Conservation (phyloP, 352 stramenopile genomes). For the Pythium pyrilobum region DNA sequence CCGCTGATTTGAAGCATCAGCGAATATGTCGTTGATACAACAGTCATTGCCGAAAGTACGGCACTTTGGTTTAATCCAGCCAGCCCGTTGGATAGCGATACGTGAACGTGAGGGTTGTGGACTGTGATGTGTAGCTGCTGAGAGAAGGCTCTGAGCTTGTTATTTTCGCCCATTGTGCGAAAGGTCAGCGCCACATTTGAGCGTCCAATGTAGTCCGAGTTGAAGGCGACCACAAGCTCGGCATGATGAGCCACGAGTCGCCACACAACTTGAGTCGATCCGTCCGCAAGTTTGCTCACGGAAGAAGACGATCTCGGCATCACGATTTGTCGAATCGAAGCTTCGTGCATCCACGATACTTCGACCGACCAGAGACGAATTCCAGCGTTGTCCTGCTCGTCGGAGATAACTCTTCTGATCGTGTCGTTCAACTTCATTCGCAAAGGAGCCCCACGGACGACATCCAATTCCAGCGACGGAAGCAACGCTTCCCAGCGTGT, state of each 20-base stretch:
- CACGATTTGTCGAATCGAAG: background rate
- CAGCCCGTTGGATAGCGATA: conserved; percentile 11
- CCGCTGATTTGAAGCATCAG: conserved; percentile 5
- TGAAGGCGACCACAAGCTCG: conserved; percentile 4
- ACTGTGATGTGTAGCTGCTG: background rate
- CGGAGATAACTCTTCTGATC: background rate
- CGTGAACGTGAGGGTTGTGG: background rate
- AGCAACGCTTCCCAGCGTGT: too few species aligned
- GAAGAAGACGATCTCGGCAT: conserved; percentile 13
- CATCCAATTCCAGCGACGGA: background rate
- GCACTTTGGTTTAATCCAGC: background rate
- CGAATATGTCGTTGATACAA: background rate
- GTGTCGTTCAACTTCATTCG: conserved; percentile 7
- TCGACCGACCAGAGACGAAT: conserved; percentile 20
- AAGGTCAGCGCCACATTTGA: conserved; percentile 3
- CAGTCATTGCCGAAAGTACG: background rate
- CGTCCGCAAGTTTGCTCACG: background rate
- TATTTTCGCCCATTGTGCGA: background rate
- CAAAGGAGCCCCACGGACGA: background rate
- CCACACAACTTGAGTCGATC: conserved; percentile 1
- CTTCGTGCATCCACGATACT: background rate
- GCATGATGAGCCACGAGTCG: conserved; percentile 1
- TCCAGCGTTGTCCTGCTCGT: background rate
- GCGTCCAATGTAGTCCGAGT: background rate
- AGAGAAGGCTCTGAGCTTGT: background rate